phyloP scores from a whole-genome alignment of 2,329 filamentous ascomycete species.

The Dactylellina haptotyla region DNA sequence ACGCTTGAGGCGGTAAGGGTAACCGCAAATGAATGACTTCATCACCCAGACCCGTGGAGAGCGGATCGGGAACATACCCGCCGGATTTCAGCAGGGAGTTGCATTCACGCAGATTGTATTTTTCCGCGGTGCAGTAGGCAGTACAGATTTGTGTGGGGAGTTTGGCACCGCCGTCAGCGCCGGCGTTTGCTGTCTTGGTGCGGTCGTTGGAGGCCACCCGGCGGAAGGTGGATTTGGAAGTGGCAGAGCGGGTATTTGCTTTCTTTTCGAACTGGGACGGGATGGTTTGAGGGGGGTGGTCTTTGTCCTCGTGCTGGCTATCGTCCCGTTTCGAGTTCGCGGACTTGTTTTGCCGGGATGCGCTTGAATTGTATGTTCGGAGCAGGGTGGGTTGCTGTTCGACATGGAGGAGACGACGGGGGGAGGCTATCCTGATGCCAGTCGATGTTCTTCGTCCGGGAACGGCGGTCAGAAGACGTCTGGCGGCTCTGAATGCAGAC shows the following conservation, averaged over 20 bases:
- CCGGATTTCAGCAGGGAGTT: constrained; percentile 68
- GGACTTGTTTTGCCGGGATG: constrained; percentile 19
- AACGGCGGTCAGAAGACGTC: constrained; percentile 38
- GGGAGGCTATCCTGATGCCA: neutral
- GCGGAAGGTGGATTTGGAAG: constrained; percentile 78
- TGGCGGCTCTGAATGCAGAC: constrained; percentile 44
- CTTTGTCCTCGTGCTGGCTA: constrained; percentile 6
- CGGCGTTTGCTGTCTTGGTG: neutral
- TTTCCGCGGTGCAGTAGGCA: constrained; percentile 75
- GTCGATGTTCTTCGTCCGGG: constrained; percentile 2
- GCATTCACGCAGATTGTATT: constrained; percentile 71
- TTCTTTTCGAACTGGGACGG: constrained; percentile 62
- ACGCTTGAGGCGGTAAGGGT: constrained; percentile 61
- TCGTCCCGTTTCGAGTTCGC: constrained; percentile 36
- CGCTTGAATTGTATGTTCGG: constrained; percentile 33
- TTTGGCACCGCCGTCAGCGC: constrained; percentile 19
- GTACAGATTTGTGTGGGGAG: constrained; percentile 60
- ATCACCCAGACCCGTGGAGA: constrained; percentile 70
- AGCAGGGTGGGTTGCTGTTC: constrained; percentile 2
- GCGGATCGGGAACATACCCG: constrained; percentile 72
- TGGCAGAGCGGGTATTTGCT: constrained; percentile 65
- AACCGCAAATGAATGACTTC: constrained; percentile 71
- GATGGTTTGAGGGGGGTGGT: constrained; percentile 10
- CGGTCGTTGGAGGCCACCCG: constrained; percentile 70
- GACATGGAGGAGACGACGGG: constrained; percentile 17